These are phyloP conservation scores for Colletotrichum sp. DNA, from an alignment of 2,329 filamentous ascomycete genomes.

Conservation along the genomic window DNA sequence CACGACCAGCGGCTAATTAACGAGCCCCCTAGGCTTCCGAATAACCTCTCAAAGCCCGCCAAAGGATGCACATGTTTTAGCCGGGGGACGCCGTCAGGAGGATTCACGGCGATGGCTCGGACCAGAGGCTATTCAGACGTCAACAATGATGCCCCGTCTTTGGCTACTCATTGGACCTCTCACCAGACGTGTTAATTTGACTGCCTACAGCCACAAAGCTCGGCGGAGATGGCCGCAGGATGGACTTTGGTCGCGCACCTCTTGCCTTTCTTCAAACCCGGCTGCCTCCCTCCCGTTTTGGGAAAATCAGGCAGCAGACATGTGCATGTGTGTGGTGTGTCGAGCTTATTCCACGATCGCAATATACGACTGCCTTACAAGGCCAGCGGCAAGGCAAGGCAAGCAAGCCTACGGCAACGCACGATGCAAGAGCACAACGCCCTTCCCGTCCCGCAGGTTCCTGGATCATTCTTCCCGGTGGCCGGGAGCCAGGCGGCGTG, in stretches of 20 bases:
- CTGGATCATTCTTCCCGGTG: background rate
- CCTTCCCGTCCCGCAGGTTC: background rate
- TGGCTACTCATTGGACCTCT: background rate
- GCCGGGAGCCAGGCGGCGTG: background rate
- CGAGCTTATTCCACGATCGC: background rate
- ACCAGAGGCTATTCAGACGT: constrained; percentile 14
- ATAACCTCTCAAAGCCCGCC: background rate
- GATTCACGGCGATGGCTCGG: background rate
- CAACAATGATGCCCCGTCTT: background rate
- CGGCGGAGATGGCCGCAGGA: background rate
- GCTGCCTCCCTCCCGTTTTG: background rate
- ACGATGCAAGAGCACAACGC: background rate
- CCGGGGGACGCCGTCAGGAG: background rate
- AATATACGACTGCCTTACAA: background rate
- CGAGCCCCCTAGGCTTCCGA: background rate
- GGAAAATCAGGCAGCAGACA: background rate
- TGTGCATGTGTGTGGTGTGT: background rate
- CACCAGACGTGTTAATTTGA: background rate
- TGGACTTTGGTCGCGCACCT: background rate
- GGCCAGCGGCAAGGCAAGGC: background rate
- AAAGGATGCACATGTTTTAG: background rate
- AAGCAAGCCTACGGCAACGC: background rate
- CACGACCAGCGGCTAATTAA: background rate
- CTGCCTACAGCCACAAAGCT: background rate
- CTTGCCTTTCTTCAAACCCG: background rate